These are phyloP conservation scores for Paspalum notatum DNA, from an alignment of 176 grass and related monocot species.

Conservation along the genomic window DNA sequence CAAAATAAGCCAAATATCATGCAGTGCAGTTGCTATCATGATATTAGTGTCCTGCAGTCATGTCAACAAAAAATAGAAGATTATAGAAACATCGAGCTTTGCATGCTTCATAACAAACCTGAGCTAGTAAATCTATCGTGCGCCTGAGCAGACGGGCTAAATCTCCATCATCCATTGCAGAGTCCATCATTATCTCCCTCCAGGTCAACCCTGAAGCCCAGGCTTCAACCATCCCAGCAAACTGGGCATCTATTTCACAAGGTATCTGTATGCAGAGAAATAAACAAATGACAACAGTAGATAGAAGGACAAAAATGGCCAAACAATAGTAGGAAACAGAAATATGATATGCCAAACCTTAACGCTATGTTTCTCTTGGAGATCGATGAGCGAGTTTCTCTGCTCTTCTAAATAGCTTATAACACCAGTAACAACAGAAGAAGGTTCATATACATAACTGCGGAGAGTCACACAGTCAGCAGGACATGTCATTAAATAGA, in stretches of 20 bases:
- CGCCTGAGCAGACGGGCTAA: slow-evolving; percentile 86
- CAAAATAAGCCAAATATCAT: slow-evolving; percentile 21
- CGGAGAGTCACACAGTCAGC: slow-evolving; percentile 31
- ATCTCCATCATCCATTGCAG: slow-evolving; percentile 96
- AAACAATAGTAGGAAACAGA: slow-evolving; percentile 19
- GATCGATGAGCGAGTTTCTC: slow-evolving; percentile 73
- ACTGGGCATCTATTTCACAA: slow-evolving; percentile 85
- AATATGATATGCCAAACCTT: slow-evolving; percentile 58
- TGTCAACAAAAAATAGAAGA: slow-evolving; percentile 19
- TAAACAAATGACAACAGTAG: slow-evolving; percentile 27
- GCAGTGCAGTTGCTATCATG: slow-evolving; percentile 26
- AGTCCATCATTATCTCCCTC: slow-evolving; percentile 99
- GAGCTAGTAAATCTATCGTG: slow-evolving; percentile 90
- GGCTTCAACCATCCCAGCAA: slow-evolving; percentile 98
- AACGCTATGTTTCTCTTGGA: slow-evolving; percentile 83
- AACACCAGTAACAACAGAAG: slow-evolving; percentile 81
- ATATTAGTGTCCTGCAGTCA: background rate
- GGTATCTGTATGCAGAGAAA: slow-evolving; percentile 67
- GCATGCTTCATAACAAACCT: slow-evolving; percentile 46
- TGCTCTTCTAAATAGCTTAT: slow-evolving; percentile 88
- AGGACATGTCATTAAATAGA: slow-evolving; percentile 4
- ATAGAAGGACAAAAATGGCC: slow-evolving; percentile 5
- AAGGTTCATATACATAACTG: slow-evolving; percentile 96
- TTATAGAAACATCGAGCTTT: slow-evolving; percentile 25
- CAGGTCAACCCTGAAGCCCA: slow-evolving; percentile 97